Conservation (phyloP, 2,329 filamentous ascomycete genomes). For the Epichloe aotearoae region DNA sequence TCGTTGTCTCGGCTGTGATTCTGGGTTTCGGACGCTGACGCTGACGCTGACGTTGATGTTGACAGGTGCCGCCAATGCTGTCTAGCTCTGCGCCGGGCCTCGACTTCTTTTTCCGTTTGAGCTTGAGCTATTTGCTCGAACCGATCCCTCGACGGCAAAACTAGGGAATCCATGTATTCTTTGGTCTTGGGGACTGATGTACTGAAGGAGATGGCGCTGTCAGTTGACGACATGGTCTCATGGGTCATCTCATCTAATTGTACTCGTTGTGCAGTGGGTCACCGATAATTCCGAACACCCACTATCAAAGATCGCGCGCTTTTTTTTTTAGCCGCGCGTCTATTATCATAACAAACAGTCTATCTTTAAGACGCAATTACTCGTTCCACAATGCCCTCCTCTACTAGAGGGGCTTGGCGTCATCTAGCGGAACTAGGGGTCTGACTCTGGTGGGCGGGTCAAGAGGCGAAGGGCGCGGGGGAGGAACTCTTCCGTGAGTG, state of each 20-base stretch:
- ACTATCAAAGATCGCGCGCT: too few relatives aligned
- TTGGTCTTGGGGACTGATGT: slow-evolving; percentile 16
- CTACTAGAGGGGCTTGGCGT: neutral
- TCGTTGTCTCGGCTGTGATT: slow-evolving; percentile 7
- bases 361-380: too few relatives aligned
- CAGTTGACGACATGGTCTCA: slow-evolving; percentile 2
- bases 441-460: neutral
- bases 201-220: slow-evolving; percentile 6
- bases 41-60: slow-evolving; percentile 16
- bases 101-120: slow-evolving; percentile 33
- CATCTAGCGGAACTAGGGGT: neutral
- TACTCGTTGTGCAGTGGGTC: neutral
- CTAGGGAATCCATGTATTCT: slow-evolving; percentile 37
- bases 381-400: neutral
- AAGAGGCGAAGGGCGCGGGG: neutral
- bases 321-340: too few relatives aligned
- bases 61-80: slow-evolving; percentile 19
- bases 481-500: too few relatives aligned
- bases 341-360: too few relatives aligned
- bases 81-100: slow-evolving; percentile 27
- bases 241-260: neutral
- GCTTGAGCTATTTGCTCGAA: slow-evolving; percentile 35
- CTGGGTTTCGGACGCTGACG: slow-evolving; percentile 7
- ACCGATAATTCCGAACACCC: too few relatives aligned
- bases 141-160: slow-evolving; percentile 31